Evolutionary conservation across 306 rosid genomes (phyloP), one percentile per base, ranked within the genome.

Genomic region (Sophora flavescens): DNA sequence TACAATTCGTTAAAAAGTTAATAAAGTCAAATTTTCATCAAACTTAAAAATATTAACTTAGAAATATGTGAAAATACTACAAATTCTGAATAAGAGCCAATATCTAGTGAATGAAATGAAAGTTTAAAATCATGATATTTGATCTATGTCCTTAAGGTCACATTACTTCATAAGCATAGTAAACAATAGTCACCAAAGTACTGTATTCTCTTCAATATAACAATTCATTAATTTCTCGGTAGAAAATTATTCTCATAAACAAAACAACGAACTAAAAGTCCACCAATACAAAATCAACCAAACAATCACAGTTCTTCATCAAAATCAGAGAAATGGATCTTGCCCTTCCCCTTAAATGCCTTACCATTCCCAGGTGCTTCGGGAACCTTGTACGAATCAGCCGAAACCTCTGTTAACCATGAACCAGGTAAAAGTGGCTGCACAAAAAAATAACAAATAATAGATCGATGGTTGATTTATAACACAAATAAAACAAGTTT

Each of bases 251-350:
- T 30, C 32, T 30, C 32, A 30, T 30, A 30, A 30, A 30, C 32
- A 30, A 1, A 30, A 30, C 32, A 30, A 30, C 32, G 2, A 30
- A 30, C 3, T 30, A 30, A 2, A 30, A 30, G 32, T 30, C 32
- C 32, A 3, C 28, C 68, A 69, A 8, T 42, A 51, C 78, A 50
- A 73, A 82, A 84, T 42, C 61, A 62, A 74, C 66, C 2, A 4
- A 13, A 8, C 14, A 2, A 1, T 8, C n/a, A 32, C n/a, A 13
- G 18, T 36, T 53, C 10, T 51, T 15, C 68, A 36, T 48, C 77
- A 70, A 42, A 33, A 0, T 63, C 65, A 38, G 26, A 30, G 35
- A 12, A 60, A 77, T 30, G 15, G 47, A 41, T 66, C 69, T 65
- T 66, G 3, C 56, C 22, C 57, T 54, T 53, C 52, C 78, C 78